Base-by-base conservation (phyloP, 345 rosid species). In the Lepidium didymum region DNA sequence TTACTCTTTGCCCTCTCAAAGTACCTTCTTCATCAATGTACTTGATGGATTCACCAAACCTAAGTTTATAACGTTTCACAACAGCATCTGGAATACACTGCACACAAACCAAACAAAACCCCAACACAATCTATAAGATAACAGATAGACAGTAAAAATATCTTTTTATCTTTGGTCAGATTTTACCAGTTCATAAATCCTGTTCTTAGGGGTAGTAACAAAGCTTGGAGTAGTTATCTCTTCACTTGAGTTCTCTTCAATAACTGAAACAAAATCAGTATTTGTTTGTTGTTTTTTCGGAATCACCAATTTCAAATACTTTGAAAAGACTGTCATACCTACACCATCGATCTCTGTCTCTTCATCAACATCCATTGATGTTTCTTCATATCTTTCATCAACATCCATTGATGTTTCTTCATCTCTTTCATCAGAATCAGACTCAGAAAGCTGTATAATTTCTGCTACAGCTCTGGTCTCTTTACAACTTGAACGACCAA, bases 161-260 rank as follows among this genome's bases (percentile, higher is more conserved):
- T 45, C 16, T 16, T 29, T 7, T 29, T 29, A 0, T 29, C 29
- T 12, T 34, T 55, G 9, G 12, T 25, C 13, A 12, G 4, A 14
- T 3, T 7, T 34, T 52, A 73, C 77, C 73, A 74, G 73, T 25
- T 74, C 63, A 67, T 74, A 74, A 6, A 3, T 35, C 37, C 63
- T 60, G n/a, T 13, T n/a, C 56, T 67, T 74, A 21, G 44, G 50
- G 12, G 7, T 25, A 12, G 77, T 67, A 0, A 2, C 0, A 19
- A 74, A 74, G 27, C 6, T 13, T 35, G 77, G 68, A 67, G 52
- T 60, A 25, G 16, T 6, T 0, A 10, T 14, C 40, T 9, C n/a
- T 19, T 3, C 57, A 11, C 2, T 4, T 29, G 60, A 5, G 41
- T 21, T 8, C 49, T 23, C 52, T 27, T 9, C 68, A 60, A 52